These are phyloP conservation scores for Chiua sp. DNA, from an alignment of 1,284 basidiomycete species.

Conservation along the genomic window DNA sequence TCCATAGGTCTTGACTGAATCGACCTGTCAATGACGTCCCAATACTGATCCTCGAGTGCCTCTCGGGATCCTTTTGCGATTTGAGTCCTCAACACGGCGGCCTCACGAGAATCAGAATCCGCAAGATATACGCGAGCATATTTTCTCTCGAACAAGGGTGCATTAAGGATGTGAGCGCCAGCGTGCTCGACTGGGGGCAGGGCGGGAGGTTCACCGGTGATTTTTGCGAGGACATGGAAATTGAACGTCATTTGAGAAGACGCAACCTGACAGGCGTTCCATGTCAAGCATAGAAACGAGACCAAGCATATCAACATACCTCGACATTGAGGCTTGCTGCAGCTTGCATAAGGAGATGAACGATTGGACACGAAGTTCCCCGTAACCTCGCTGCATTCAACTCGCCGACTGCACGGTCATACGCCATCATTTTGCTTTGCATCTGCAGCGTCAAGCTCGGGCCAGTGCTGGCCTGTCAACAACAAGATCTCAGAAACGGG, in stretches of 20 bases:
- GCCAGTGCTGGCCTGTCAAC: conserved; percentile 50
- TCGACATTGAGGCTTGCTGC: conserved; percentile 60
- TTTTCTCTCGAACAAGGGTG: conserved; percentile 74
- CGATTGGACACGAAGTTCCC: conserved; percentile 74
- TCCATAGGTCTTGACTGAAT: conserved; percentile 86
- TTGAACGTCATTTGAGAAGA: conserved; percentile 68
- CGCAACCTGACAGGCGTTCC: conserved; percentile 42
- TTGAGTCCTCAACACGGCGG: conserved; percentile 63
- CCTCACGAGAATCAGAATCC: conserved; percentile 70
- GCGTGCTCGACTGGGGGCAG: conserved; percentile 77
- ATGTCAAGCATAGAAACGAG: conserved; percentile 1
- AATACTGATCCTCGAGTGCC: conserved; percentile 86
- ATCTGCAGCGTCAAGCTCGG: conserved; percentile 73
- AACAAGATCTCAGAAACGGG: conserved; percentile 9
- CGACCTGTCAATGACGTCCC: conserved; percentile 84
- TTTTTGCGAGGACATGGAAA: conserved; percentile 75
- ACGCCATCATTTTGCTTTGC: conserved; percentile 97
- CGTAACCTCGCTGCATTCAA: conserved; percentile 77
- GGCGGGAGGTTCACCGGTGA: conserved; percentile 69
- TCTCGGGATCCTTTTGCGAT: conserved; percentile 77
- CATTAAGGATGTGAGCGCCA: conserved; percentile 77
- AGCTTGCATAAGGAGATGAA: conserved; percentile 72
- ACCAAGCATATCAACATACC: conserved; percentile 43
- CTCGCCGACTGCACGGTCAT: conserved; percentile 79
- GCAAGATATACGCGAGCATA: conserved; percentile 75